A percentile compares a stretch with the other conserved stretches of the same genome.
phyloP scores from a whole-genome alignment of 495 filamentous ascomycete genomes.

The Daldinia grandis region DNA sequence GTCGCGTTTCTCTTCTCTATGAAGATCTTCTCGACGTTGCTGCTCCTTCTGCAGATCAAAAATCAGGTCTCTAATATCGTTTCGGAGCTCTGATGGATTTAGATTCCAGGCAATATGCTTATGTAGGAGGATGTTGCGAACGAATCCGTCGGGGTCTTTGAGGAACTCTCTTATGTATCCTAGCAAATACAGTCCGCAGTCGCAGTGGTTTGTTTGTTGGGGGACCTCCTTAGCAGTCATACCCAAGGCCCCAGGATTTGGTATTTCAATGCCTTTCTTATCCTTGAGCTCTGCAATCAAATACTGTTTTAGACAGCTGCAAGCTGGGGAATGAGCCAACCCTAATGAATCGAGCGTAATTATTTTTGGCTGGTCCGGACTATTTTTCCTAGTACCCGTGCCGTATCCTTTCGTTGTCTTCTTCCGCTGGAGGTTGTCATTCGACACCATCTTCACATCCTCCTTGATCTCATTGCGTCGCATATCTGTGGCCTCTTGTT shows the following conservation, averaged over 20 bases:
- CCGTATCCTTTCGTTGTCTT: conserved; percentile 37
- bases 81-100: conserved; percentile 47
- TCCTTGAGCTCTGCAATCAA: conserved; percentile 73
- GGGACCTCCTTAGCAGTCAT: conserved; percentile 77
- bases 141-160: conserved; percentile 70
- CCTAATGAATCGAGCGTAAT: conserved; percentile 91
- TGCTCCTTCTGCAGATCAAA: conserved; percentile 48
- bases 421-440: conserved; percentile 23
- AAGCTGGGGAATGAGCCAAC: conserved; percentile 64
- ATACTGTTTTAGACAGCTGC: conserved; percentile 77
- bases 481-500: conserved; percentile 20
- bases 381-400: conserved; percentile 47
- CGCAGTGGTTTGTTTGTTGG: conserved; percentile 81
- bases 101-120: conserved; percentile 50
- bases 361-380: conserved; percentile 66
- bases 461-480: conserved; percentile 10
- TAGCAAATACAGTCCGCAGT: conserved; percentile 88
- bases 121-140: conserved; percentile 45
- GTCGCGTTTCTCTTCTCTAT: conserved; percentile 35
- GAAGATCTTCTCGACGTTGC: conserved; percentile 38
- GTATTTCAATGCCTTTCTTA: conserved; percentile 70
- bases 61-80: conserved; percentile 50
- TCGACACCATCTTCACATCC: conserved; percentile 12
- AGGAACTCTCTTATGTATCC: conserved; percentile 86
- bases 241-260: conserved; percentile 61